Percentiles rank a stretch among this genome's conserved stretches.
Conservation (phyloP, 2,329 filamentous ascomycete genomes). For the Penicillium sp. region DNA sequence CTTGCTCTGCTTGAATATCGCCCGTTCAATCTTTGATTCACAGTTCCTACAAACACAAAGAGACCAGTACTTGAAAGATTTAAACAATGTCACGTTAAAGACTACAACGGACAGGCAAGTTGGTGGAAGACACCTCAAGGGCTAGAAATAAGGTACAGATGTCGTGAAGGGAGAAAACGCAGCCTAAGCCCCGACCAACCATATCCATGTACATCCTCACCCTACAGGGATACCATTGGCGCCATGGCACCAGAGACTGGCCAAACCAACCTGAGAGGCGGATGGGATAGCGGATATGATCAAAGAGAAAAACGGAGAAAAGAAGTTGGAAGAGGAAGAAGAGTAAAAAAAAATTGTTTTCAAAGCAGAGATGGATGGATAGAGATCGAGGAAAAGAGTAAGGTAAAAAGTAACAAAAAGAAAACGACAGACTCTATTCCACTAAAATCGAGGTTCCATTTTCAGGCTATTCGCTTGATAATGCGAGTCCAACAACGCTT, state of each 20-base stretch:
- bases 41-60: neutral
- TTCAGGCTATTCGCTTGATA: constrained; percentile 42
- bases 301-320: neutral
- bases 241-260: constrained; percentile 5
- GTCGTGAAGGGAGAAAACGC: neutral
- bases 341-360: constrained; percentile 3
- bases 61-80: neutral
- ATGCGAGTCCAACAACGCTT: constrained; percentile 41
- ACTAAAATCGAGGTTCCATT: constrained; percentile 43
- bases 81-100: neutral
- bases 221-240: neutral
- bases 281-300: constrained; percentile 4
- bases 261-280: neutral
- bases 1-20: too few relatives aligned
- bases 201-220: constrained; percentile 1
- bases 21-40: neutral
- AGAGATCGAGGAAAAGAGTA: constrained; percentile 15
- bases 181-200: neutral
- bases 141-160: neutral
- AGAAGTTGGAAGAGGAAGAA: constrained; percentile 9
- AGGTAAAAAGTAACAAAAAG: constrained; percentile 19
- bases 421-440: constrained; percentile 41
- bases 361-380: constrained; percentile 15
- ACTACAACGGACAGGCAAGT: neutral
- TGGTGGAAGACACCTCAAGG: neutral